Conservation (phyloP, 306 rosid species). For the Lathyrus sativus region DNA sequence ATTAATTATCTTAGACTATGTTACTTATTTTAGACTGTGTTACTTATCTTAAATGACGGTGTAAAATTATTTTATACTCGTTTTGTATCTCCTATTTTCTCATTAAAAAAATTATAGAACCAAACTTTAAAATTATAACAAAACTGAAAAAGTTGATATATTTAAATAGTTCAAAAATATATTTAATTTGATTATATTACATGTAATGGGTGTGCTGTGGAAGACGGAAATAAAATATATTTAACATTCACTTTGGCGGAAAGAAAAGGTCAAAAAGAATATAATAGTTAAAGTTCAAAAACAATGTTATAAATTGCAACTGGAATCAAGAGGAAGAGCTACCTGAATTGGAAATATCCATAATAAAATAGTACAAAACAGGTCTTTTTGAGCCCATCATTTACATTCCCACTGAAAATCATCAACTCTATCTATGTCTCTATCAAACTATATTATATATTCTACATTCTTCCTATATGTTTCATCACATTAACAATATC, state of each 20-base stretch:
- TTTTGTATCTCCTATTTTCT: too few relatives aligned
- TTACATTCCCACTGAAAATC: constrained; percentile 43
- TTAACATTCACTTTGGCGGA: neutral
- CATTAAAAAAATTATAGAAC: too few relatives aligned
- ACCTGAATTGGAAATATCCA: constrained; percentile 35
- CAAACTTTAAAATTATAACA: too few relatives aligned
- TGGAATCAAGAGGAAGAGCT: constrained; percentile 17
- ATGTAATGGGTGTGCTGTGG: too few relatives aligned
- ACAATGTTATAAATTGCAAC: constrained; percentile 30
- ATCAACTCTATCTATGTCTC: neutral
- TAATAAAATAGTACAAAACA: constrained; percentile 31
- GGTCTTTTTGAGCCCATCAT: constrained; percentile 36
- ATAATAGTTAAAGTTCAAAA: constrained; percentile 19
- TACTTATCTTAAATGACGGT: too few relatives aligned
- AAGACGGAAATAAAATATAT: too few relatives aligned
- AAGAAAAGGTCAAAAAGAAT: neutral
- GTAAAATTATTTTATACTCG: too few relatives aligned
- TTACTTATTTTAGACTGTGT: too few relatives aligned
- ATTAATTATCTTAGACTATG: too few relatives aligned
- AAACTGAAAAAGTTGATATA: too few relatives aligned
- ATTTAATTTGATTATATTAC: too few relatives aligned
- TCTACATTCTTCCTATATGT: constrained; percentile 8
- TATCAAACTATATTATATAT: constrained; percentile 9
- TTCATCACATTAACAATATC: constrained; percentile 33
- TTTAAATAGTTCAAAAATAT: too few relatives aligned